Evolutionary conservation across 2,329 filamentous ascomycete species (phyloP).

Genomic region (Diplocarpon rosae): DNA sequence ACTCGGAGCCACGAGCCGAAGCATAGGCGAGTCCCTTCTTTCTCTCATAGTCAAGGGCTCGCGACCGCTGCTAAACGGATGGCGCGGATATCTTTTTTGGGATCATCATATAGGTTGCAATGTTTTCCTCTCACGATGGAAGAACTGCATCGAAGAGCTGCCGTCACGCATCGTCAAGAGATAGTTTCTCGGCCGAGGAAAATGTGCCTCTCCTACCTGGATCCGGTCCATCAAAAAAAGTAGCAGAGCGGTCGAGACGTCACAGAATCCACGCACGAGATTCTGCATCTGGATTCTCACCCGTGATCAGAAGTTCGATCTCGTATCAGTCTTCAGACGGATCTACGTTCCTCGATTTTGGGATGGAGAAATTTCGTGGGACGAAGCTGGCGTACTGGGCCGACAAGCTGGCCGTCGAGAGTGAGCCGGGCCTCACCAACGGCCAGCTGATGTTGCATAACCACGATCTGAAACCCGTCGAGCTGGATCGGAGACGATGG

Average conservation of each 20-base stretch:
- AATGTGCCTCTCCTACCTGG: constrained; percentile 15
- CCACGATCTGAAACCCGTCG: constrained; percentile 69
- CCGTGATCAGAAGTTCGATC: not conserved
- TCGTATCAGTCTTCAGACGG: constrained; percentile 20
- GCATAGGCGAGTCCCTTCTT: too few relatives aligned
- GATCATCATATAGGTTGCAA: too few relatives aligned
- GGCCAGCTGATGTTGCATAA: constrained; percentile 82
- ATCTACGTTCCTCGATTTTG: constrained; percentile 31
- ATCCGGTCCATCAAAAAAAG: constrained; percentile 6
- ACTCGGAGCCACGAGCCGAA: too few relatives aligned
- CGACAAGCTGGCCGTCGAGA: constrained; percentile 58
- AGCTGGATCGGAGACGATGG: constrained; percentile 73
- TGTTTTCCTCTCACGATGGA: too few relatives aligned
- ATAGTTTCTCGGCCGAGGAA: constrained; percentile 6
- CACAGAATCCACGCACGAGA: constrained; percentile 8
- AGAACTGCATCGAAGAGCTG: not conserved
- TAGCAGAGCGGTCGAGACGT: constrained; percentile 3
- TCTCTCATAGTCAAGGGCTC: too few relatives aligned
- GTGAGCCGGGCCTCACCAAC: constrained; percentile 65
- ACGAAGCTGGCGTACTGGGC: constrained; percentile 23
- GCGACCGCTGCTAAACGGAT: too few relatives aligned
- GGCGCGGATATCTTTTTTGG: too few relatives aligned
- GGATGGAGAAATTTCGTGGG: constrained; percentile 28
- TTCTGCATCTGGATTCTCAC: constrained; percentile 1
- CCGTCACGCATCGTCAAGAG: not conserved